A percentile compares a stretch with the other conserved stretches of the same genome.
These are phyloP conservation scores for Verticillium alfalfae DNA, from an alignment of 2,329 filamentous ascomycete genomes.

Conservation along the genomic window DNA sequence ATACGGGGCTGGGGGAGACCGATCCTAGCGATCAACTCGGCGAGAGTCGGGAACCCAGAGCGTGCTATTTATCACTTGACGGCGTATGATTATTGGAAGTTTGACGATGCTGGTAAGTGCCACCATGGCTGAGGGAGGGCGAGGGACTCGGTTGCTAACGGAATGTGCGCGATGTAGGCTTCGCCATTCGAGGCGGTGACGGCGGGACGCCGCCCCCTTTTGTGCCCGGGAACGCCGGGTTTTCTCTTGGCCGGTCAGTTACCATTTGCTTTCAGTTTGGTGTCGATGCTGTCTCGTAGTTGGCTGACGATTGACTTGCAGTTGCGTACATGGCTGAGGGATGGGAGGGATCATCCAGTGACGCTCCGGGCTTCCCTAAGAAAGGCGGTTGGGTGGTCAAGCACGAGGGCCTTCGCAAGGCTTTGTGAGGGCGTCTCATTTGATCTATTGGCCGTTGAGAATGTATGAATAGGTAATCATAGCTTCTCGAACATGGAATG, in stretches of 20 bases:
- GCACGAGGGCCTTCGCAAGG: constrained; percentile 25
- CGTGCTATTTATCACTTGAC: constrained; percentile 34
- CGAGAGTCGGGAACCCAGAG: constrained; percentile 32
- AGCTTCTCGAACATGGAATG: too few relatives aligned
- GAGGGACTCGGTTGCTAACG: background rate
- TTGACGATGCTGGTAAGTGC: constrained; percentile 28
- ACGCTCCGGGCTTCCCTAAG: constrained; percentile 28
- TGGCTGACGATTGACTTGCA: constrained; percentile 2
- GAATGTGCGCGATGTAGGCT: constrained; percentile 5
- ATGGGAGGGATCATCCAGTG: constrained; percentile 5
- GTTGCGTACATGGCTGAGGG: constrained; percentile 28
- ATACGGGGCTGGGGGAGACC: constrained; percentile 42
- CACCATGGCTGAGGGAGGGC: background rate
- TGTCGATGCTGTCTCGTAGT: background rate
- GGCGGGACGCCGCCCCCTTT: constrained; percentile 24
- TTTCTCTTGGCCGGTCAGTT: constrained; percentile 25
- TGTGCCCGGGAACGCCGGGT: constrained; percentile 29
- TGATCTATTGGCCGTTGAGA: background rate
- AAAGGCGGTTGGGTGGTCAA: constrained; percentile 26
- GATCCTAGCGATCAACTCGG: constrained; percentile 38
- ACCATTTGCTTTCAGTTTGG: fast-evolving
- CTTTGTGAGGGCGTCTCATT: constrained; percentile 16
- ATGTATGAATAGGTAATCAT: too few relatives aligned
- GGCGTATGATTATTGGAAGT: constrained; percentile 33
- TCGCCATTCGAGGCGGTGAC: constrained; percentile 21